These are phyloP conservation scores for Sarocladium brachiariae DNA, from an alignment of 2,329 filamentous ascomycete genomes.

Conservation along the genomic window DNA sequence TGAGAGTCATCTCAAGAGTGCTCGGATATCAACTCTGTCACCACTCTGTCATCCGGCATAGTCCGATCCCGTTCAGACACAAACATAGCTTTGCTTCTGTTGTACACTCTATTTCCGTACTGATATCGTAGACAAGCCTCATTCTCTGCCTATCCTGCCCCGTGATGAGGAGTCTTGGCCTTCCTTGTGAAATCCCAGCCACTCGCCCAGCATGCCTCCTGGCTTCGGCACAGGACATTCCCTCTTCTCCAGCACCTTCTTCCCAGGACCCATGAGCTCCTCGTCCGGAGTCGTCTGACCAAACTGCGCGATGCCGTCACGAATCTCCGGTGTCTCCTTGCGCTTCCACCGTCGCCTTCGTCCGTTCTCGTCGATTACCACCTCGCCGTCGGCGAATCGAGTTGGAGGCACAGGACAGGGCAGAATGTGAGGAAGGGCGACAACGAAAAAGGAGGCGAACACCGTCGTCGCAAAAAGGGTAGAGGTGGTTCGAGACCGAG, in stretches of 20 bases:
- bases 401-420: constrained; percentile 81
- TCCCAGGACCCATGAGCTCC: constrained; percentile 16
- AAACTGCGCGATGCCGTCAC: constrained; percentile 44
- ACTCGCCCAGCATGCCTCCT: constrained; percentile 65
- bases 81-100: constrained; percentile 1
- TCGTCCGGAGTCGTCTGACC: constrained; percentile 31
- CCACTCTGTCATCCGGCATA: background rate
- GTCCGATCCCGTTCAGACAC: background rate
- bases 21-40: background rate
- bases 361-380: constrained; percentile 38
- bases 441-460: constrained; percentile 83
- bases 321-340: constrained; percentile 29
- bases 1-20: background rate
- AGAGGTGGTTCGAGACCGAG: constrained; percentile 85
- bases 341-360: constrained; percentile 38
- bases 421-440: constrained; percentile 80
- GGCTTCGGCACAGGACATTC: constrained; percentile 95
- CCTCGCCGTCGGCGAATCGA: constrained; percentile 64
- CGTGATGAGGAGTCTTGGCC: constrained; percentile 15
- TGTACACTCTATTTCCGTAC: constrained; percentile 7
- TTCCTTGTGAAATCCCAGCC: constrained; percentile 59
- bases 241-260: constrained; percentile 43
- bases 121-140: constrained; percentile 13
- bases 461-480: constrained; percentile 94
- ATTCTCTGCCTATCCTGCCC: constrained; percentile 16